Evolutionary conservation across 2,329 filamentous ascomycete genomes (phyloP), one percentile per base, ranked within the genome.

Genomic region (Trichophyton verrucosum): DNA sequence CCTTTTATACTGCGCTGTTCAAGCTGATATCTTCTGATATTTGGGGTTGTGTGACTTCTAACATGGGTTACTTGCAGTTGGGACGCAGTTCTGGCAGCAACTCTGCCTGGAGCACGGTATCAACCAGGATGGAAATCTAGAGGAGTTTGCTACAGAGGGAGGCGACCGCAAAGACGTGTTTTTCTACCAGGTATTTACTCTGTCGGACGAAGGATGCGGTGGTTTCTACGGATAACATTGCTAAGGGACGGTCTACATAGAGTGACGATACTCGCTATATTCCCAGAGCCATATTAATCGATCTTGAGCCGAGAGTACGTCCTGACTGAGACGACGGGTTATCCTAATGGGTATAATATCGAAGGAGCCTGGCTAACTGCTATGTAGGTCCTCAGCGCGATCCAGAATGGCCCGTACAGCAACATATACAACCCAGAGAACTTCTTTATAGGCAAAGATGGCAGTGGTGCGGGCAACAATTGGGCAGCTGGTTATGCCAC

Each of bases 381-480:
- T 36, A 33, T 60, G 15, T 65, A 82, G 86, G 87, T 97, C 65
- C 88, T 99, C 71, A 88, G 97, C 72, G 80, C 85, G 64, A 99
- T 99, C 67, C 92, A 97, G 77, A 87, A 86, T 8, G 91, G 94
- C 1, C 86, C 91, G 0, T 99, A 99, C 80, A 90, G 87, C 74
- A 97, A 99, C 74, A 99, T 99, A 63, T 99, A 99, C 82, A 99
- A 99, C 73, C 94, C 94, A 0, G 94, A 99, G 76, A 99, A 99
- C 79, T 96, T 97, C 77, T 99, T 95, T 73, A 85, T 97, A 59
- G 90, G 92, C 68, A 95, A 96, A 73, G 88, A 92, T 76, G 94
- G 94, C 61, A 85, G 89, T 60, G 94, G 94, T 53, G 94, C 94
- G 5, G 94, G 91, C 53, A 99, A 99, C 76, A 99, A 97, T 74